Conservation (phyloP, 2,329 filamentous ascomycete species). For the Aureobasidium vineae region DNA sequence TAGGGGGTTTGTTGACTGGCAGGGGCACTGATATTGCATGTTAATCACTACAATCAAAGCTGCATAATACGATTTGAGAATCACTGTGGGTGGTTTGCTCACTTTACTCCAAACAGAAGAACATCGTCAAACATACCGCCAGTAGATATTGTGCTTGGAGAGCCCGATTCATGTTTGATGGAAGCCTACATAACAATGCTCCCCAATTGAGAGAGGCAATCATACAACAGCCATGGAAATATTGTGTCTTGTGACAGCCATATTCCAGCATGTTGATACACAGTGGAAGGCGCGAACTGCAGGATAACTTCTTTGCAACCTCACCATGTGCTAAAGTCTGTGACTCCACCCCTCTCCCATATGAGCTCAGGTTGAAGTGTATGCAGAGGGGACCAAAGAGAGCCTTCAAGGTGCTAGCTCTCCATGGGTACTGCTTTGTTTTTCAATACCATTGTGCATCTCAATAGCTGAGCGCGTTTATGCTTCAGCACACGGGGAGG, state of each 20-base stretch:
- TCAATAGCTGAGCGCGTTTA: neutral
- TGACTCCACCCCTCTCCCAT: too few relatives aligned
- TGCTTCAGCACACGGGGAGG: neutral
- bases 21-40: slow-evolving; percentile 12
- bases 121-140: neutral
- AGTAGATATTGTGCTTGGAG: neutral
- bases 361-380: too few relatives aligned
- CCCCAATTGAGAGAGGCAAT: neutral
- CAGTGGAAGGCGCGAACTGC: too few relatives aligned
- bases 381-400: too few relatives aligned
- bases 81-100: neutral
- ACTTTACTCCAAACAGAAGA: neutral
- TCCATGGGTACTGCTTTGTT: too few relatives aligned
- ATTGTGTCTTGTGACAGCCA: neutral
- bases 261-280: neutral
- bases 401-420: too few relatives aligned
- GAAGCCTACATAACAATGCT: neutral
- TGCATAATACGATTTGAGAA: slow-evolving; percentile 3
- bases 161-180: neutral
- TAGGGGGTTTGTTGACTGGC: neutral
- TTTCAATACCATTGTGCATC: too few relatives aligned
- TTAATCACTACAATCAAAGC: slow-evolving; percentile 2
- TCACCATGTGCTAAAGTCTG: too few relatives aligned
- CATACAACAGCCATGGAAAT: neutral
- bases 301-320: too few relatives aligned